Percentiles rank a stretch among this genome's conserved stretches.
These are phyloP conservation scores for Parsonsia alboflavescens DNA, from an alignment of 257 asterid species.

Conservation along the genomic window DNA sequence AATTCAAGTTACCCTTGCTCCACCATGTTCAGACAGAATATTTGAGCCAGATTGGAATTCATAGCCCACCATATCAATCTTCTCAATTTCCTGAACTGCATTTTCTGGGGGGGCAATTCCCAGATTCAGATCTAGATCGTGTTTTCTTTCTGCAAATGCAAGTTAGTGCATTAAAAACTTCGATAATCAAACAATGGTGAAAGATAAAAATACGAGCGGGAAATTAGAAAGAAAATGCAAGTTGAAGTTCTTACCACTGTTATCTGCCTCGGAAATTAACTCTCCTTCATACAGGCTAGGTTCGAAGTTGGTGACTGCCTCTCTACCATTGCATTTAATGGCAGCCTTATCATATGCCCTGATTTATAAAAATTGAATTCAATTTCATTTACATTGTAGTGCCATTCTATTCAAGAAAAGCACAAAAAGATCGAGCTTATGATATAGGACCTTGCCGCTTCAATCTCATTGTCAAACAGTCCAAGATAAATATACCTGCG, in stretches of 20 bases:
- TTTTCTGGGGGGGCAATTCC: conserved; percentile 56
- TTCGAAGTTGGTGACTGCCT: conserved; percentile 90
- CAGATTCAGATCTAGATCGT: conserved; percentile 58
- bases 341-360: conserved; percentile 98
- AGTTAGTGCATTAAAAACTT: conserved; percentile 3
- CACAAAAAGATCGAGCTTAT: conserved; percentile 16
- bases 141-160: conserved; percentile 35
- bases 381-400: background rate
- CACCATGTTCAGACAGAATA: conserved; percentile 29
- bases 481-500: conserved; percentile 96
- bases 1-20: conserved; percentile 41
- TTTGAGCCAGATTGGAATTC: conserved; percentile 35
- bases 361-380: conserved; percentile 21
- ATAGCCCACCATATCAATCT: conserved; percentile 25
- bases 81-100: conserved; percentile 27
- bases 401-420: background rate
- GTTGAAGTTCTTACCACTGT: conserved; percentile 37
- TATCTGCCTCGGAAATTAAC: conserved; percentile 37
- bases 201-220: too few species aligned
- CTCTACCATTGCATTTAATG: conserved; percentile 79
- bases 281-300: conserved; percentile 61
- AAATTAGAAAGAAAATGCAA: background rate
- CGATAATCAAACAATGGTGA: background rate
- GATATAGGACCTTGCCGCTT: conserved; percentile 77
- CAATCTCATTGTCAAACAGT: conserved; percentile 84